Conservation (phyloP, 2,329 filamentous ascomycete genomes). For the Sporothrix globosa region DNA sequence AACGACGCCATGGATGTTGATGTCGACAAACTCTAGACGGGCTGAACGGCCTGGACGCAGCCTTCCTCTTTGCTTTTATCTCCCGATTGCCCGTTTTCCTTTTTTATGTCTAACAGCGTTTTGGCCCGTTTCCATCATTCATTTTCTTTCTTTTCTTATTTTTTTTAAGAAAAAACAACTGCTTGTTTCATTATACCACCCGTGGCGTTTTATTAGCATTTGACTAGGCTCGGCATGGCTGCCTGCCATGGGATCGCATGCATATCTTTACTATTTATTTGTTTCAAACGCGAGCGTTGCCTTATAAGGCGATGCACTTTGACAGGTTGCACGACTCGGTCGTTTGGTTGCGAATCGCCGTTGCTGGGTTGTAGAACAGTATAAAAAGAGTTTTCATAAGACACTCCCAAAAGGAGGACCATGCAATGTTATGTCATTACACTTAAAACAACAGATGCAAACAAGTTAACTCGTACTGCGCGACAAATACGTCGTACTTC, state of each 20-base stretch:
- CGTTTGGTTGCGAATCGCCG: background rate
- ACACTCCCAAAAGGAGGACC: background rate
- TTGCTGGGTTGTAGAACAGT: background rate
- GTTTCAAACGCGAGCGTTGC: background rate
- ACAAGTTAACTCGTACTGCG: too few relatives aligned
- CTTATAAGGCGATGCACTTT: background rate
- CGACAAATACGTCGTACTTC: too few relatives aligned
- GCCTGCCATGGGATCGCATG: background rate
- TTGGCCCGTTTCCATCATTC: background rate
- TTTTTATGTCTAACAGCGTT: background rate
- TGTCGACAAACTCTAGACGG: background rate
- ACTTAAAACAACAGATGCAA: too few relatives aligned
- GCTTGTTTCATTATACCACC: conserved; percentile 9
- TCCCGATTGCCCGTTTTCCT: background rate
- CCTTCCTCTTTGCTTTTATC: background rate
- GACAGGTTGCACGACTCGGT: background rate
- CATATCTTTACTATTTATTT: background rate
- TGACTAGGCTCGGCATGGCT: background rate
- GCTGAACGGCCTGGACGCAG: background rate
- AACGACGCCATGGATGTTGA: conserved; percentile 29
- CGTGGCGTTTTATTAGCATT: background rate
- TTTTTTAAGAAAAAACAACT: too few relatives aligned
- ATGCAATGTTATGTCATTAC: background rate
- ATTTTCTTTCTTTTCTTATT: background rate
- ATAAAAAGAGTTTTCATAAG: background rate